Conservation (phyloP, 2,329 filamentous ascomycete species). For the Talaromyces sp. region DNA sequence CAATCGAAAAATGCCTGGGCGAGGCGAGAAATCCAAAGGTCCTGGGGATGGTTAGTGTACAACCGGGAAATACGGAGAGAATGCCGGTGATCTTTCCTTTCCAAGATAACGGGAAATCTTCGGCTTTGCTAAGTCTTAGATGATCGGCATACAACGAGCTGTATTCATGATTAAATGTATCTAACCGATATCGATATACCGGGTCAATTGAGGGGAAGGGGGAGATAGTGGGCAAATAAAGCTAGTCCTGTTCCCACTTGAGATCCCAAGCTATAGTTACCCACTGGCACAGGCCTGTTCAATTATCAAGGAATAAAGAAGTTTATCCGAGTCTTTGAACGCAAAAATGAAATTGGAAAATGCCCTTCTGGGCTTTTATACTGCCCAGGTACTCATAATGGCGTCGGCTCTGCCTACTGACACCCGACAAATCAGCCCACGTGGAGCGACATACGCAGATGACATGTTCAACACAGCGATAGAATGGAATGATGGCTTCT, state of each 20-base stretch:
- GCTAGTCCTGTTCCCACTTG: neutral
- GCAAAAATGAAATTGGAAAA: conserved; percentile 1
- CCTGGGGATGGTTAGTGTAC: neutral
- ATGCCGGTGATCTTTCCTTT: neutral
- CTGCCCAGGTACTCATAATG: neutral
- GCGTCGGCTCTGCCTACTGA: conserved; percentile 3
- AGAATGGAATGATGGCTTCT: conserved; percentile 22
- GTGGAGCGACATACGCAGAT: conserved; percentile 1
- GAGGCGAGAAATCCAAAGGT: neutral
- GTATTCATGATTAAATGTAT: neutral
- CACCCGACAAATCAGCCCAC: neutral
- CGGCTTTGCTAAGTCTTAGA: neutral
- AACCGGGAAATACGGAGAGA: neutral
- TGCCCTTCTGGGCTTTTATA: neutral
- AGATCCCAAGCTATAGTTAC: neutral
- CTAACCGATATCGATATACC: neutral
- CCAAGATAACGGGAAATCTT: neutral
- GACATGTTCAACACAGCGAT: conserved; percentile 23
- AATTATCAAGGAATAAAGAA: too few relatives aligned
- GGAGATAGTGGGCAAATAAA: neutral
- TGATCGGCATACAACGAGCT: neutral
- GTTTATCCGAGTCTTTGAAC: neutral
- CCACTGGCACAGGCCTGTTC: too few relatives aligned
- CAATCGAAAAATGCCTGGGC: neutral
- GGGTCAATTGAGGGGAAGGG: neutral